Base-by-base conservation (phyloP, 352 stramenopile genomes). In the Globisporangium canariense region DNA sequence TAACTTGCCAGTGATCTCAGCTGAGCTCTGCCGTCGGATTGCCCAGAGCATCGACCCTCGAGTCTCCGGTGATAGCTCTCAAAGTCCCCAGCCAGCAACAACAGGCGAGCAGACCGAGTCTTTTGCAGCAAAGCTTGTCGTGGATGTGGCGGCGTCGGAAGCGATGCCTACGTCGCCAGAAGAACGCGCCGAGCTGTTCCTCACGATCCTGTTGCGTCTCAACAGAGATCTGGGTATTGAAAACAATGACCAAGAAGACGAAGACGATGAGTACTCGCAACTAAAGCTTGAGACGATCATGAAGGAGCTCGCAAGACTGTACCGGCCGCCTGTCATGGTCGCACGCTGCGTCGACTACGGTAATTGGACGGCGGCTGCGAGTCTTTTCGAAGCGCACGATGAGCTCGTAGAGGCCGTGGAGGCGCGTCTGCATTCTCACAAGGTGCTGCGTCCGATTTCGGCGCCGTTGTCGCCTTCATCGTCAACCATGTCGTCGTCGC, bases 321-420 rank as follows among this genome's bases (percentile, higher is more conserved):
- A 94, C 64, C 85, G 87, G 0, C 85, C 87, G 5, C 86, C 87
- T 3, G 77, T 91, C 14, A 78, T 96, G 70, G 76, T 93, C 20
- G 69, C 86, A 32, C 81, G 87, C 7, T 94, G 85, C 66, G 75
- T 91, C 7, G 87, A 96, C 69, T 94, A 87, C 41, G 79, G 73
- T 14, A 94, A 96, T 60, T 96, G 87, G 87, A 81, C 71, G 22
- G 87, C 85, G 0, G 87, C 87, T 0, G 87, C 87, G 1, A 82
- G 74, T 58, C 73, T 94, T 20, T 93, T 93, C 45, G 79, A 96
- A 75, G 85, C 75, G 2, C 81, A 96, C 25, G 85, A 78, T 11
- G 87, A 93, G 60, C 67, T 91, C 2, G 82, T 96, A 1, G 83
- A 96, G 63, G 87, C 87, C 5, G 74, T 96, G n/a, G 87, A 96